Conservation (phyloP, 139 green algal genomes). For the Gonium pectorale region DNA sequence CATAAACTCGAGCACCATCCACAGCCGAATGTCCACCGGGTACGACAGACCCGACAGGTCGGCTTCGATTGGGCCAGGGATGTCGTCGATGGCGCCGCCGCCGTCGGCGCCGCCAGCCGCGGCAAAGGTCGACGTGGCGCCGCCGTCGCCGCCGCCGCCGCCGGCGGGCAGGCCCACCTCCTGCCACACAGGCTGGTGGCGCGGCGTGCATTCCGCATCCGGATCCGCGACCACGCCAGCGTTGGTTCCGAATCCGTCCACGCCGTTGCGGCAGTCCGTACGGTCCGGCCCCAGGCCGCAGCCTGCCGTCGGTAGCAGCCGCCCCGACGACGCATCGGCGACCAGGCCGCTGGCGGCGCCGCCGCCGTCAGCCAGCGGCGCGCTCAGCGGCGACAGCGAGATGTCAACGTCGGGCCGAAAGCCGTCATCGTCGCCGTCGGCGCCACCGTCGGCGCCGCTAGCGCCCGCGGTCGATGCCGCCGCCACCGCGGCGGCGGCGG, state of each 20-base stretch:
- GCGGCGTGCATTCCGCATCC: no score
- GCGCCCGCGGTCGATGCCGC: not conserved
- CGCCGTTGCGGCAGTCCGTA: no score
- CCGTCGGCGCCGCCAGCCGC: not conserved
- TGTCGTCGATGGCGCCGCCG: not conserved
- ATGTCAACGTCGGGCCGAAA: no score
- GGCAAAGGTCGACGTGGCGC: not conserved
- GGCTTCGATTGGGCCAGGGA: constrained; percentile 3
- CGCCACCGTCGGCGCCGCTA: no score
- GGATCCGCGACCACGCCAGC: no score
- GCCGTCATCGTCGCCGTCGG: not conserved
- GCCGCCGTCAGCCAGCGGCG: not conserved
- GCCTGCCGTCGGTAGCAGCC: not conserved
- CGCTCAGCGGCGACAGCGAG: not conserved
- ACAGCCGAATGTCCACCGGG: constrained; percentile 40
- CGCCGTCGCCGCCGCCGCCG: not conserved
- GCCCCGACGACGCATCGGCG: no score
- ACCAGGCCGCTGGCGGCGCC: not conserved
- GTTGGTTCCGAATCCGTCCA: no score
- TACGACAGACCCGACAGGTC: constrained; percentile 39
- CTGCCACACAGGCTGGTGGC: no score
- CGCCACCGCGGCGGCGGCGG: not conserved
- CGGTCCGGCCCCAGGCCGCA: not conserved
- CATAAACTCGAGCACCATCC: constrained; percentile 60
- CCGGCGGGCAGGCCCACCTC: no score